Base-by-base conservation (phyloP, 495 filamentous ascomycete species). In the Penicillium steckii region DNA sequence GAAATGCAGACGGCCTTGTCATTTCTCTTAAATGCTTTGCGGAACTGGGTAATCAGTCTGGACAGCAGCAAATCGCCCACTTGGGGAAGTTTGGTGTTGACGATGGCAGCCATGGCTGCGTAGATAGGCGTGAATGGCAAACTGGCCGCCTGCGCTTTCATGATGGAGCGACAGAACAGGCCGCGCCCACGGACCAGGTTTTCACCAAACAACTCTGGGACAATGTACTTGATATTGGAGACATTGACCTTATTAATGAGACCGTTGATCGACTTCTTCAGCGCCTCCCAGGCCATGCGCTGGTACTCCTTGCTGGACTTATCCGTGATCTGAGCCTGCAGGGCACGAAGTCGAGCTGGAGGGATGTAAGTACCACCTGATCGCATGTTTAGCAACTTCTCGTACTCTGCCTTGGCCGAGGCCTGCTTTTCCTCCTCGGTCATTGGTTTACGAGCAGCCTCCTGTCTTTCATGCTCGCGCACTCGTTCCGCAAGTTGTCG, bases 231-330 rank as follows among this genome's bases (percentile, higher is more conserved):
- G 79, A 99, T 97, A 61, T 99, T 99, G 17, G 87, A 88, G 32
- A 89, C 86, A 70, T 97, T 99, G 73, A 96, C 85, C 69, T 99
- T 99, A 77, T 99, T 99, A 74, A 97, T 93, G 24, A 99, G 73
- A 61, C 94, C 94, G 65, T 99, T 97, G 75, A 99, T 95, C 17
- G 88, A 92, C 77, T 99, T 99, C 75, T 99, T 99, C 64, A 97
- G 68, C 8, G 94, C 93, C 67, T 97, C 95, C 95, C 95, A 97
- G 2, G 93, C 91, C 90, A 99, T 94, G 44, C 95, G 88, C 76
- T 99, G 94, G 68, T 96, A 99, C 69, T 99, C 95, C 70, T 96
- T 95, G 69, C 85, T 94, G 38, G 72, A 84, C 76, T 95, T 96
- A 70, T 99, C 94, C 44, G 93, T 97, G 43, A 99, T 95, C 68